Evolutionary conservation across 2,329 filamentous ascomycete genomes (phyloP).

Genomic region (Drechslera avenae): DNA sequence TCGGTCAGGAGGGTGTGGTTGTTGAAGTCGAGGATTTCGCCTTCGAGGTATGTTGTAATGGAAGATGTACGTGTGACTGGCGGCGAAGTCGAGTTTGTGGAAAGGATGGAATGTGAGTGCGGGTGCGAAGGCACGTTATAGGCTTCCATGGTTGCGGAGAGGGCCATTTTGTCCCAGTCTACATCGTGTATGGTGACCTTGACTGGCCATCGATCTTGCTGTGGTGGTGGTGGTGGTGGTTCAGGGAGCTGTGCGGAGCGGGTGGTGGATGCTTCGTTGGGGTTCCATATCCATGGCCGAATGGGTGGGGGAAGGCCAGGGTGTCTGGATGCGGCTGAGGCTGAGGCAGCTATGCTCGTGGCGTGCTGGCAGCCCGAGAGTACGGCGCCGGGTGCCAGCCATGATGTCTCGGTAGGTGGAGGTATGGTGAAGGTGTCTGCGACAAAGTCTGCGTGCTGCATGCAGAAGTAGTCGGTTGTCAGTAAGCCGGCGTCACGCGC

Average conservation of each 20-base stretch:
- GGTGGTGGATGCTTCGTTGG: conserved; percentile 35
- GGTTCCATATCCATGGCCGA: conserved; percentile 48
- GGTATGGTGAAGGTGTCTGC: conserved; percentile 59
- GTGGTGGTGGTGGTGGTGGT: conserved; percentile 32
- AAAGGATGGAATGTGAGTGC: conserved; percentile 36
- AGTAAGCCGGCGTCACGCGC: conserved; percentile 61
- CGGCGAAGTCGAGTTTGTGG: conserved; percentile 12
- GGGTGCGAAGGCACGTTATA: conserved; percentile 65
- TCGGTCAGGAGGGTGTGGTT: conserved; percentile 59
- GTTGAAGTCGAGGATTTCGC: conserved; percentile 68
- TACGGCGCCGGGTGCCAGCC: conserved; percentile 65
- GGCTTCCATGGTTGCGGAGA: conserved; percentile 72
- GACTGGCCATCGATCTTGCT: conserved; percentile 69
- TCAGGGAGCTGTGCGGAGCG: conserved; percentile 27
- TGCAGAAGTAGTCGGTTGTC: conserved; percentile 58
- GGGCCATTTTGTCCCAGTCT: conserved; percentile 64
- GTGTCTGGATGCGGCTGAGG: conserved; percentile 19
- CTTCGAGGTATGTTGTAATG: conserved; percentile 70
- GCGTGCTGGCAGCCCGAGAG: conserved; percentile 68
- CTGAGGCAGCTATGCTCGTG: conserved; percentile 42
- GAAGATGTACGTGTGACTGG: conserved; percentile 46
- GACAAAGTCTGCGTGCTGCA: conserved; percentile 63
- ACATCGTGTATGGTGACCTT: conserved; percentile 69
- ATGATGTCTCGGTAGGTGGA: conserved; percentile 62
- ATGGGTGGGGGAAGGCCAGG: conserved; percentile 35